Conservation (phyloP, 345 rosid species). For the Populus nigra region DNA sequence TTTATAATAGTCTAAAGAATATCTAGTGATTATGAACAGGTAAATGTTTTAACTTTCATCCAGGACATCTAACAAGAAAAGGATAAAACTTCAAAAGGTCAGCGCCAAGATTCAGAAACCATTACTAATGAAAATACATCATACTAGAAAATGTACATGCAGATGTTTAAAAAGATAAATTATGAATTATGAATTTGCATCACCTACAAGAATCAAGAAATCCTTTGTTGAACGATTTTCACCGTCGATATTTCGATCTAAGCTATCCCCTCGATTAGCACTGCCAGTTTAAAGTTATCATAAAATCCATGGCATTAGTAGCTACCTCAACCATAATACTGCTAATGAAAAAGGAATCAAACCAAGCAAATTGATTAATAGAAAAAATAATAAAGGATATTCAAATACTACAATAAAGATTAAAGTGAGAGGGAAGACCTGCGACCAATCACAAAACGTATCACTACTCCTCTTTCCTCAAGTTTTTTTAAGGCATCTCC, state of each 20-base stretch:
- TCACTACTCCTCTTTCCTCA: constrained; percentile 83
- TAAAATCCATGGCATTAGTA: not conserved
- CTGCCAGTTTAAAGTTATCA: constrained; percentile 47
- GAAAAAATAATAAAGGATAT: not conserved
- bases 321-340: constrained; percentile 6
- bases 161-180: not conserved
- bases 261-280: constrained; percentile 93
- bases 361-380: constrained; percentile 3
- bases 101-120: not conserved
- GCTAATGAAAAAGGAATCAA: constrained; percentile 2
- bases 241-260: constrained; percentile 76
- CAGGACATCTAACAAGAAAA: constrained; percentile 10
- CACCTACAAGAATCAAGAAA: constrained; percentile 84
- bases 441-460: constrained; percentile 93
- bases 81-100: not conserved
- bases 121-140: not conserved
- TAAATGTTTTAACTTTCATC: constrained; percentile 20
- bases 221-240: constrained; percentile 68
- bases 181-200: constrained; percentile 8
- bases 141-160: not conserved
- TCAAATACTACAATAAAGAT: constrained; percentile 6
- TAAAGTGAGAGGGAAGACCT: constrained; percentile 51
- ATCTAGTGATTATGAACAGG: constrained; percentile 5
- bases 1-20: constrained; percentile 4
- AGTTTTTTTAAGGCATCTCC: constrained; percentile 80